A percentile compares a stretch with the other conserved stretches of the same genome.
phyloP scores from a whole-genome alignment of 2,329 filamentous ascomycete species.

The Pseudofabraea citricarpa region DNA sequence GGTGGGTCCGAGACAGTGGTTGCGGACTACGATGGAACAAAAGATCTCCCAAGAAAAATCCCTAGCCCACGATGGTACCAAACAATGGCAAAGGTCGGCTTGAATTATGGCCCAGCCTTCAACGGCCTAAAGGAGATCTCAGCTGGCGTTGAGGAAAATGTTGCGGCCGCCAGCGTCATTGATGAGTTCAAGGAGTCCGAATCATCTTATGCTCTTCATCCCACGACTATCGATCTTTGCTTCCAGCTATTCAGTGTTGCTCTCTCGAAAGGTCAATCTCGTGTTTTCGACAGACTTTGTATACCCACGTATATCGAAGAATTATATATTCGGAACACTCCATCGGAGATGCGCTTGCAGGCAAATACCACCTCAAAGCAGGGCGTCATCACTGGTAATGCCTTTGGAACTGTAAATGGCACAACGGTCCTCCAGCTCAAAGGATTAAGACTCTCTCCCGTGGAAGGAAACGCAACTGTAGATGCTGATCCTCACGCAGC shows the following conservation, averaged over 20 bases:
- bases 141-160: neutral
- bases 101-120: conserved; percentile 20
- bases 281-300: conserved; percentile 8
- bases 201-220: conserved; percentile 10
- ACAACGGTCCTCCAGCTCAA: conserved; percentile 1
- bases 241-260: conserved; percentile 12
- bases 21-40: neutral
- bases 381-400: conserved; percentile 1
- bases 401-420: neutral
- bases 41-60: neutral
- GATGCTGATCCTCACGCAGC: conserved; percentile 9
- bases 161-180: neutral
- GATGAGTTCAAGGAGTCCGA: neutral
- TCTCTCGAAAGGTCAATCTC: conserved; percentile 5
- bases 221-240: conserved; percentile 9
- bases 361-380: conserved; percentile 1
- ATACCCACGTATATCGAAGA: conserved; percentile 13
- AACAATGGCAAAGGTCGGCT: conserved; percentile 15
- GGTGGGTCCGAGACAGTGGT: neutral
- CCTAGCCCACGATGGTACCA: conserved; percentile 8
- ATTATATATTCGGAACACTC: conserved; percentile 4
- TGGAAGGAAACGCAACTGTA: conserved; percentile 4
- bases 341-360: neutral
- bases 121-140: conserved; percentile 13
- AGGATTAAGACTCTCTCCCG: conserved; percentile 3